Conservation (phyloP, 2,329 filamentous ascomycete species). For the Fusarium sp. region DNA sequence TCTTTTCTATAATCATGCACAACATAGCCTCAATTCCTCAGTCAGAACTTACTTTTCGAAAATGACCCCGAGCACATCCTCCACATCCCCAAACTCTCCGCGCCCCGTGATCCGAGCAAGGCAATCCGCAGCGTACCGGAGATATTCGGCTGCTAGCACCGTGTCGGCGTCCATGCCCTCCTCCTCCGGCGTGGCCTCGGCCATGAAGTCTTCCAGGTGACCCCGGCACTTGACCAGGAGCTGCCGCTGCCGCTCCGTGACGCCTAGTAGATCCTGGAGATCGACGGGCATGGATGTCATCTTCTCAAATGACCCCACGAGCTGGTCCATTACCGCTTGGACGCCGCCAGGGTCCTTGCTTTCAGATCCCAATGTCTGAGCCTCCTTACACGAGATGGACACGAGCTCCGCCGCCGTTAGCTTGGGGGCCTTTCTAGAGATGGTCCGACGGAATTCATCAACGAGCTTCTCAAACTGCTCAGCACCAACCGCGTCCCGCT, state of each 20-base stretch:
- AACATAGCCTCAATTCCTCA: not conserved
- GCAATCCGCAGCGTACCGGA: conserved; percentile 79
- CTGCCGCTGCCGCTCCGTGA: conserved; percentile 86
- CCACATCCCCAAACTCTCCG: conserved; percentile 86
- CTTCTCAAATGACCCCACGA: conserved; percentile 71
- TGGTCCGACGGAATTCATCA: conserved; percentile 47
- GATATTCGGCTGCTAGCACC: conserved; percentile 86
- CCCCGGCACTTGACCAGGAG: conserved; percentile 76
- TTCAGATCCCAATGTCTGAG: conserved; percentile 46
- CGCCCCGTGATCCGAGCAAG: conserved; percentile 88
- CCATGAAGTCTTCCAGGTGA: conserved; percentile 77
- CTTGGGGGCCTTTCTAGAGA: conserved; percentile 33
- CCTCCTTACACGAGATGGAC: conserved; percentile 76
- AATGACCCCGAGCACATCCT: conserved; percentile 94
- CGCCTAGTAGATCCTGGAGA: conserved; percentile 84
- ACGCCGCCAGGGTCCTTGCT: conserved; percentile 68
- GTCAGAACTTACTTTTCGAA: conserved; percentile 84
- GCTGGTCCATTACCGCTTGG: conserved; percentile 69
- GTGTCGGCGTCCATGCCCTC: conserved; percentile 71
- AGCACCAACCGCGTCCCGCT: conserved; percentile 60
- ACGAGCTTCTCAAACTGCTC: conserved; percentile 51
- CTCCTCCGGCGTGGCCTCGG: conserved; percentile 56
- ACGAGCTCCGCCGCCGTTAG: conserved; percentile 48
- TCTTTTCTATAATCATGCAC: conserved; percentile 2
- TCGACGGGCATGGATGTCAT: conserved; percentile 76